Evolutionary conservation across 2,329 filamentous ascomycete species (phyloP).

Genomic region (Monilinia fructigena): DNA sequence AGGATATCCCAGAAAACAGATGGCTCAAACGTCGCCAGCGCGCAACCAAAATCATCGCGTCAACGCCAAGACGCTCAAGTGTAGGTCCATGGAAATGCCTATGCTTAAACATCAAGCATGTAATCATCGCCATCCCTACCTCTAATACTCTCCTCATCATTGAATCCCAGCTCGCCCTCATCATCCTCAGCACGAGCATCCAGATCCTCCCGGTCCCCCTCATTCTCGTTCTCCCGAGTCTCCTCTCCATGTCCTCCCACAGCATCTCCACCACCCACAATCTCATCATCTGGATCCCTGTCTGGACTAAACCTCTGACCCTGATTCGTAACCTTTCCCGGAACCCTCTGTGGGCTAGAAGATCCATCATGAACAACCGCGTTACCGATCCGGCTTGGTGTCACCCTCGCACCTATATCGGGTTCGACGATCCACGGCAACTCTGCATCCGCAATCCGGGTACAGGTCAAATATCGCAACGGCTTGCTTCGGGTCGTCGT

Average conservation of each 20-base stretch:
- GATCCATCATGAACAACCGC: neutral
- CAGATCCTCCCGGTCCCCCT: too few species aligned
- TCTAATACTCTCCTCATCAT: neutral
- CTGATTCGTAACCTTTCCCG: neutral
- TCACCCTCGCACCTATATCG: neutral
- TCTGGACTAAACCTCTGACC: neutral
- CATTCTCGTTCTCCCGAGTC: neutral
- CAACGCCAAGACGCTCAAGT: neutral
- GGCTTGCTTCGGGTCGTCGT: neutral
- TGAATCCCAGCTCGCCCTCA: neutral
- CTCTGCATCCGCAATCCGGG: slow-evolving; percentile 55
- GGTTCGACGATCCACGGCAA: slow-evolving; percentile 51
- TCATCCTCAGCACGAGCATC: neutral
- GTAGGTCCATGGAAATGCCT: neutral
- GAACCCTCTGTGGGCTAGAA: neutral
- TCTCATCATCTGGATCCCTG: neutral
- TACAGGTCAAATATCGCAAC: slow-evolving; percentile 21
- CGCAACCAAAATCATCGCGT: neutral
- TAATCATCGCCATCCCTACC: slow-evolving; percentile 1
- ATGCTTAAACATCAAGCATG: neutral
- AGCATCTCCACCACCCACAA: neutral
- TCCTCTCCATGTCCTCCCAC: neutral
- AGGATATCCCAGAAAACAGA: neutral
- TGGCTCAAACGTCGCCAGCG: neutral
- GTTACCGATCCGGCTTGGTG: neutral